Conservation (phyloP, 176 grass and related monocot species). For the Eremochloa ophiuroides region DNA sequence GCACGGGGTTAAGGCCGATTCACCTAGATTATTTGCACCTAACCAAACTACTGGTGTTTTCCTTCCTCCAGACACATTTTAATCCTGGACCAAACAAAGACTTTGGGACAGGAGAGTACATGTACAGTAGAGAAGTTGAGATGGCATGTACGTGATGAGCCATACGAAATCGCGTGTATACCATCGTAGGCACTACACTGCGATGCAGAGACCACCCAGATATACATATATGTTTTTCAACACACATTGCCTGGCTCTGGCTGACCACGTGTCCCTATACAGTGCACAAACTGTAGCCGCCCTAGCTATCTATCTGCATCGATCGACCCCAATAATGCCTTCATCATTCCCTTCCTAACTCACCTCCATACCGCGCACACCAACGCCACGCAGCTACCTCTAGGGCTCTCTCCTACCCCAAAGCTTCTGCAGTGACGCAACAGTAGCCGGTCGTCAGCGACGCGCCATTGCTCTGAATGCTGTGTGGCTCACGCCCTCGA, state of each 20-base stretch:
- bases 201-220: neutral
- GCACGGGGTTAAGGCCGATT: too few species aligned
- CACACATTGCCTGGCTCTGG: neutral
- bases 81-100: neutral
- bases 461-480: constrained; percentile 27
- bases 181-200: neutral
- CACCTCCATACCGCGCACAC: constrained; percentile 26
- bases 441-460: constrained; percentile 23
- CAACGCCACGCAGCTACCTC: constrained; percentile 6
- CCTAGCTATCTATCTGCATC: constrained; percentile 6
- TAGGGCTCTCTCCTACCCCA: constrained; percentile 17
- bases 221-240: neutral
- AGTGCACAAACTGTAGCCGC: constrained; percentile 23
- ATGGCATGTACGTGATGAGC: neutral
- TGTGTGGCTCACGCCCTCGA: neutral
- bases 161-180: neutral
- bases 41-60: neutral
- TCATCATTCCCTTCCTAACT: constrained; percentile 49
- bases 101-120: neutral
- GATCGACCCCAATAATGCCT: constrained; percentile 48
- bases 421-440: constrained; percentile 34
- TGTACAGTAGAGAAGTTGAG: neutral
- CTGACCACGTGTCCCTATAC: constrained; percentile 38
- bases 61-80: neutral
- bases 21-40: neutral